These are phyloP conservation scores for Angomonas ambiguus DNA, from an alignment of 208 protist genomes.

Conservation along the genomic window DNA sequence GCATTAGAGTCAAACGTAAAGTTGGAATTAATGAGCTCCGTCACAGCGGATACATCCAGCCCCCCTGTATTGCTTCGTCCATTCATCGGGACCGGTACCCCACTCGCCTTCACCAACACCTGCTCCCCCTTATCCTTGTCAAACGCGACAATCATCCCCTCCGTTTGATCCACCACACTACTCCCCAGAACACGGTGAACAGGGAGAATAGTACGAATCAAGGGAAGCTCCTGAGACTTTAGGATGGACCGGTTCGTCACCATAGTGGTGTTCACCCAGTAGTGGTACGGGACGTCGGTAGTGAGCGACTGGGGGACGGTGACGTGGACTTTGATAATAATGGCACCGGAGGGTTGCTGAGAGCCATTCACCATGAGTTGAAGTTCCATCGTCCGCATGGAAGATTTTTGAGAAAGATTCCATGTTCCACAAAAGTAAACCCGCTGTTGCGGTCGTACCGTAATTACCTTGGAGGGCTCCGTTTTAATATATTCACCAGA, in stretches of 20 bases:
- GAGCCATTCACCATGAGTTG: constrained; percentile 78
- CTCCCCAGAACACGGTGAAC: constrained; percentile 65
- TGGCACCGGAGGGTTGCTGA: constrained; percentile 57
- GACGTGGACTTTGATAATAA: constrained; percentile 74
- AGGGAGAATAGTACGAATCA: constrained; percentile 64
- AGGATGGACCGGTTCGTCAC: constrained; percentile 76
- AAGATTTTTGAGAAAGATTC: constrained; percentile 40
- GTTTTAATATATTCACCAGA: constrained; percentile 54
- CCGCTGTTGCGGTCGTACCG: constrained; percentile 81
- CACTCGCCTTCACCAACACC: constrained; percentile 69
- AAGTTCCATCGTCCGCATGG: constrained; percentile 63
- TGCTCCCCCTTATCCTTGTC: constrained; percentile 73
- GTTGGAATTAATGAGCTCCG: constrained; percentile 9
- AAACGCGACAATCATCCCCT: constrained; percentile 74
- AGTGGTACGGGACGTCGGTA: constrained; percentile 73
- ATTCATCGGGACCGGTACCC: constrained; percentile 61
- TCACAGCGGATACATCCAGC: neutral
- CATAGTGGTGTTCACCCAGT: constrained; percentile 86
- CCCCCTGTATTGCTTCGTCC: neutral
- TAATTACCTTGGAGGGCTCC: constrained; percentile 74
- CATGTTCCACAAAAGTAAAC: constrained; percentile 85
- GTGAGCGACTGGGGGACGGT: constrained; percentile 46
- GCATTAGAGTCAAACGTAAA: constrained; percentile 46
- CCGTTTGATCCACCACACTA: constrained; percentile 33
- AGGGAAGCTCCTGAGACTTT: constrained; percentile 67